phyloP scores from a whole-genome alignment of 768 basidiomycete species.

The Lanmaoa rubissima region DNA sequence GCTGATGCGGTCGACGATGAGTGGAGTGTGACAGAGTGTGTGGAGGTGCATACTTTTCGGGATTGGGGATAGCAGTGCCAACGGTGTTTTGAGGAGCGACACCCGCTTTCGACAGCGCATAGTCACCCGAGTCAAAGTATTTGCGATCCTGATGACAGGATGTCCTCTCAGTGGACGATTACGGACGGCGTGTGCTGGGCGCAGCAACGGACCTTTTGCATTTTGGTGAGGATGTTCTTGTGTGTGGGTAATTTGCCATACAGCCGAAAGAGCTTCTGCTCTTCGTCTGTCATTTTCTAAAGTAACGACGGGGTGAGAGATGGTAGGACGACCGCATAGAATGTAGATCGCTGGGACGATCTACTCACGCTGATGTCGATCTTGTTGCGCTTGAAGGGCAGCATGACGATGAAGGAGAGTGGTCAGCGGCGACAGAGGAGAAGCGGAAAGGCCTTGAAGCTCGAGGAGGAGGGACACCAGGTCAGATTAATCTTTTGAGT shows the following conservation, averaged over 20 bases:
- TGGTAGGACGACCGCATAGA: not conserved
- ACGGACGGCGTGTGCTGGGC: not conserved
- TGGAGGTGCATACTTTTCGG: slow-evolving; percentile 73
- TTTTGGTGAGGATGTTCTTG: slow-evolving; percentile 91
- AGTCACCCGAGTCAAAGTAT: slow-evolving; percentile 99
- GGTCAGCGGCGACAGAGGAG: slow-evolving; percentile 21
- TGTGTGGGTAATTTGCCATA: slow-evolving; percentile 94
- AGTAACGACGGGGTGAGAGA: slow-evolving; percentile 18
- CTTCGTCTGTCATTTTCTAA: slow-evolving; percentile 82
- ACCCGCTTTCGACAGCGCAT: slow-evolving; percentile 94
- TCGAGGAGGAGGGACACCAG: not conserved
- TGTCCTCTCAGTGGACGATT: slow-evolving; percentile 6
- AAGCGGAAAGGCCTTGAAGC: slow-evolving; percentile 23
- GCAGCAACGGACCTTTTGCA: slow-evolving; percentile 75
- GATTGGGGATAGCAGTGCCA: slow-evolving; percentile 97
- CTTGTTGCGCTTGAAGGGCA: slow-evolving; percentile 83
- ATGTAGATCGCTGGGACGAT: not conserved
- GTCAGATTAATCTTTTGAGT: slow-evolving; percentile 11
- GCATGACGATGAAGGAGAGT: slow-evolving; percentile 46
- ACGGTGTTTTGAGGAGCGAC: slow-evolving; percentile 84
- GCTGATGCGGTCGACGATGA: slow-evolving; percentile 39
- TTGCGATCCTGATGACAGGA: slow-evolving; percentile 80
- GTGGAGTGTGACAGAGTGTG: not conserved
- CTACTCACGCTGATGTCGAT: slow-evolving; percentile 85
- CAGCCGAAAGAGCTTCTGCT: slow-evolving; percentile 89